Conservation (phyloP, 352 stramenopile species). For the Pythium chondricola region DNA sequence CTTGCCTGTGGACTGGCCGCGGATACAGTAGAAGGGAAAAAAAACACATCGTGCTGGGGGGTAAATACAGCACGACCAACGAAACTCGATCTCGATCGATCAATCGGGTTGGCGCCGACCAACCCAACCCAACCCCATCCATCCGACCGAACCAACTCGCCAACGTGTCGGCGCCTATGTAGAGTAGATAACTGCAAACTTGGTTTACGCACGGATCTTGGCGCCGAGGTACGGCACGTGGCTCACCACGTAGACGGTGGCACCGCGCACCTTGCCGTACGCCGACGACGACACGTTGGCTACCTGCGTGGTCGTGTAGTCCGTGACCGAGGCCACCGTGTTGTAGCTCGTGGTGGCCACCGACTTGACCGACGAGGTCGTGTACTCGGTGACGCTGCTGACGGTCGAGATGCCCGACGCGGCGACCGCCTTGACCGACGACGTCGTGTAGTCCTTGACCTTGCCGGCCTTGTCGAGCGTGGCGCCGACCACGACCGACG, state of each 20-base stretch:
- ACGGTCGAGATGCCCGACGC: conserved; percentile 35
- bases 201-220: conserved; percentile 49
- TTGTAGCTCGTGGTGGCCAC: conserved; percentile 13
- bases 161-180: neutral
- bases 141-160: too few relatives aligned
- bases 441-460: conserved; percentile 34
- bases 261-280: conserved; percentile 44
- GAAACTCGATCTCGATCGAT: too few relatives aligned
- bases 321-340: conserved; percentile 13
- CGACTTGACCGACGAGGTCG: conserved; percentile 21
- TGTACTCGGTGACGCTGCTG: conserved; percentile 54
- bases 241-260: conserved; percentile 44
- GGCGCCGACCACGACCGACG: conserved; percentile 20
- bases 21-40: neutral
- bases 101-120: too few relatives aligned
- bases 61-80: too few relatives aligned
- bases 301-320: conserved; percentile 49
- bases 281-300: conserved; percentile 63
- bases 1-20: conserved; percentile 9
- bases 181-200: neutral
- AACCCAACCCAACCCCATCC: too few relatives aligned
- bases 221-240: conserved; percentile 54
- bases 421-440: conserved; percentile 34
- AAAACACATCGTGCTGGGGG: neutral
- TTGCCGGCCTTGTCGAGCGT: conserved; percentile 7